phyloP scores from a whole-genome alignment of 495 filamentous ascomycete genomes.

The Trichocladium antarcticum region DNA sequence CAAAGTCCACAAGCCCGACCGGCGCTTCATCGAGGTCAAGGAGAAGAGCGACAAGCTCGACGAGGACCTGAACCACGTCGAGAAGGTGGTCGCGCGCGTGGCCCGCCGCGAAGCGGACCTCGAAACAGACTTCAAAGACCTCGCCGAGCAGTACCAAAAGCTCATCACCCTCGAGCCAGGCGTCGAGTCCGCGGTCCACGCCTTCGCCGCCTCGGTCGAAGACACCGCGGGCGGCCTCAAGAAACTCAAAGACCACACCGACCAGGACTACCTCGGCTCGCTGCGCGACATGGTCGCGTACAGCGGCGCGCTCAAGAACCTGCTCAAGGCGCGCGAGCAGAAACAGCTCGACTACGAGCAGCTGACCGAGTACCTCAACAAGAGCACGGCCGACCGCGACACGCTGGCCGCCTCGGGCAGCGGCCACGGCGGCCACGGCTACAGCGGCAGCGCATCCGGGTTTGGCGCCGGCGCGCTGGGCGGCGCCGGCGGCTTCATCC shows the following conservation, averaged over 20 bases:
- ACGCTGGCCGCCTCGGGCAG: conserved; percentile 51
- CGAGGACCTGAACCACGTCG: conserved; percentile 84
- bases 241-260: conserved; percentile 76
- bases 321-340: conserved; percentile 89
- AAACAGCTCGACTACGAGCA: conserved; percentile 98
- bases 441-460: neutral
- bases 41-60: conserved; percentile 93
- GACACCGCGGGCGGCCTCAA: conserved; percentile 66
- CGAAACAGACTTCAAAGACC: conserved; percentile 77
- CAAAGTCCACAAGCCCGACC: conserved; percentile 91
- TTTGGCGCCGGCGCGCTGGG: conserved; percentile 32
- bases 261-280: conserved; percentile 86
- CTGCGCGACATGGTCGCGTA: conserved; percentile 92
- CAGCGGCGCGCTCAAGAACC: conserved; percentile 65
- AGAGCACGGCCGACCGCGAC: conserved; percentile 80
- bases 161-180: conserved; percentile 82
- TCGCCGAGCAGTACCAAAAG: conserved; percentile 88
- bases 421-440: conserved; percentile 39
- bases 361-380: conserved; percentile 87
- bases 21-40: conserved; percentile 83
- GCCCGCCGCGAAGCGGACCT: conserved; percentile 80
- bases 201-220: conserved; percentile 77
- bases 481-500: conserved; percentile 76
- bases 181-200: conserved; percentile 64
- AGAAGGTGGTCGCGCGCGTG: conserved; percentile 84